Conservation (phyloP, 2,329 filamentous ascomycete species). For the Colletotrichum siamense region DNA sequence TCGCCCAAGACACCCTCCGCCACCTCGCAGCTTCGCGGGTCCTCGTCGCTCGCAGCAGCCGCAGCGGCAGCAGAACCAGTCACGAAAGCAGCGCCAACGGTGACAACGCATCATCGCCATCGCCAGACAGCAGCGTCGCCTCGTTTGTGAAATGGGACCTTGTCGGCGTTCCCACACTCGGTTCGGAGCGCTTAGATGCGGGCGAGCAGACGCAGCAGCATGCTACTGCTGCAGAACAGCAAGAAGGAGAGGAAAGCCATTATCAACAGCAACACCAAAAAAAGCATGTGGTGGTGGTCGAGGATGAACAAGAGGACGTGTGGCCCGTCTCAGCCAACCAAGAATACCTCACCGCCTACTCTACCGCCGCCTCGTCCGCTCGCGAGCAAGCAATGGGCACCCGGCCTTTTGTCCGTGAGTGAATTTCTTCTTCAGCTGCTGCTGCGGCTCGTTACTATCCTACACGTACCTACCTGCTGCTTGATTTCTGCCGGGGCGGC, state of each 20-base stretch:
- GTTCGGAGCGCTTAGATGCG: conserved; percentile 1
- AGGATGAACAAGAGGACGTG: conserved; percentile 25
- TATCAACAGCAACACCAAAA: background rate
- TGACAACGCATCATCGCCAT: background rate
- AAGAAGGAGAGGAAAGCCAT: background rate
- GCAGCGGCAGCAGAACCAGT: background rate
- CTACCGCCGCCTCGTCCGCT: conserved; percentile 36
- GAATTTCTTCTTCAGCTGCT: background rate
- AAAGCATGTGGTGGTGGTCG: conserved; percentile 6
- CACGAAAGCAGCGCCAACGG: background rate
- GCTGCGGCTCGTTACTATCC: background rate
- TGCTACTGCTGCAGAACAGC: background rate
- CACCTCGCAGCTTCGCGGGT: conserved; percentile 33
- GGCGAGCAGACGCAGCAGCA: background rate
- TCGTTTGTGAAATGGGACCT: conserved; percentile 21
- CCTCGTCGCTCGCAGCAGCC: conserved; percentile 34
- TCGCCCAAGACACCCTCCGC: conserved; percentile 34
- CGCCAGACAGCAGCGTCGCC: background rate
- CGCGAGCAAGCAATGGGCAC: conserved; percentile 35
- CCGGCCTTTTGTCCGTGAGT: conserved; percentile 40
- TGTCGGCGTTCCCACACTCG: conserved; percentile 1
- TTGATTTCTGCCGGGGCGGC: background rate
- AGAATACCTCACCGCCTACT: conserved; percentile 34
- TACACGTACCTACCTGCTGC: background rate
- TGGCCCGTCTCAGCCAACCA: conserved; percentile 34